Evolutionary conservation across 2,329 filamentous ascomycete genomes (phyloP).

Genomic region (Cytospora paraplurivora): DNA sequence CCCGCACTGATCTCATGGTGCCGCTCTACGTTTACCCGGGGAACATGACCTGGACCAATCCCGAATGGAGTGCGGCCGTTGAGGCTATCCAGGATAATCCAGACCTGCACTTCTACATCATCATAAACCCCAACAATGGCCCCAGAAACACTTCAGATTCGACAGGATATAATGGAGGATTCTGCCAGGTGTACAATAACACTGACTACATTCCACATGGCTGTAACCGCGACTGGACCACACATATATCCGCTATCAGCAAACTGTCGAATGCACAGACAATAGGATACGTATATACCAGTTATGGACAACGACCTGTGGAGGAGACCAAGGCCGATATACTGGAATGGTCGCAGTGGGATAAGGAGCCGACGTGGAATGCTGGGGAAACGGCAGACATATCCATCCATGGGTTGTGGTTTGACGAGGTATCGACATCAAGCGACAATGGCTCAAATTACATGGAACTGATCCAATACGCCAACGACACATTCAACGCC

Average conservation of each 20-base stretch:
- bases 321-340: slow-evolving; percentile 25
- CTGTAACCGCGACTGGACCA: slow-evolving; percentile 32
- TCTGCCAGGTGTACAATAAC: slow-evolving; percentile 25
- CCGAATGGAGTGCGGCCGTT: slow-evolving; percentile 27
- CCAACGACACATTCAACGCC: slow-evolving; percentile 23
- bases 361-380: slow-evolving; percentile 22
- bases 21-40: slow-evolving; percentile 29
- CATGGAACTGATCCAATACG: slow-evolving; percentile 22
- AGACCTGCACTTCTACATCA: slow-evolving; percentile 28
- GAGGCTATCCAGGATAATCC: slow-evolving; percentile 26
- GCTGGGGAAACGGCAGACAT: slow-evolving; percentile 25
- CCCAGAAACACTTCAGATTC: slow-evolving; percentile 27
- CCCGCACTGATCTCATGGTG: slow-evolving; percentile 25
- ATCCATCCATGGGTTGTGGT: slow-evolving; percentile 30
- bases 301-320: slow-evolving; percentile 21
- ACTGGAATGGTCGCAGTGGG: slow-evolving; percentile 28
- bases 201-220: slow-evolving; percentile 27
- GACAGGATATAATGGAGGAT: slow-evolving; percentile 22
- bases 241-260: slow-evolving; percentile 27
- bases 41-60: slow-evolving; percentile 26
- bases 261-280: slow-evolving; percentile 29
- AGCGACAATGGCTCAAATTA: slow-evolving; percentile 14
- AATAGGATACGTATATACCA: slow-evolving; percentile 29
- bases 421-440: slow-evolving; percentile 28
- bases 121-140: slow-evolving; percentile 30